These are phyloP conservation scores for Sporothrix phasma DNA, from an alignment of 2,329 filamentous ascomycete genomes.

Conservation along the genomic window DNA sequence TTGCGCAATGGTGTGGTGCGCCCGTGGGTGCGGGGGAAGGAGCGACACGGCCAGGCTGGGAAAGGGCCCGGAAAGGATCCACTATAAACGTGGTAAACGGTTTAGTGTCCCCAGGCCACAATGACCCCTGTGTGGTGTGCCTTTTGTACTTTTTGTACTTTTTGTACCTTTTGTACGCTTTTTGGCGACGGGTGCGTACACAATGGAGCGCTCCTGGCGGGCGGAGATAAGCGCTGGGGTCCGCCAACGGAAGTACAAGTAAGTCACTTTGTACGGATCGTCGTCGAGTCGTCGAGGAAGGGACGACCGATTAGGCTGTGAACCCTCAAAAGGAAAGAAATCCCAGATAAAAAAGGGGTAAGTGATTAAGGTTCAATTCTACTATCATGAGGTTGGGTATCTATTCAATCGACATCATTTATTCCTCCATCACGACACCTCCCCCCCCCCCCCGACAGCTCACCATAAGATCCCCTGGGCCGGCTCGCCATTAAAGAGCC, in stretches of 20 bases:
- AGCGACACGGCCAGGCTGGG: conserved; percentile 2
- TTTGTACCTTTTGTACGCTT: no score
- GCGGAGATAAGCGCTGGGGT: background rate
- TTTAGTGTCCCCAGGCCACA: conserved; percentile 5
- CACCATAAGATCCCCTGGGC: conserved; percentile 7
- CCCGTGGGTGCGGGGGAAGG: conserved; percentile 8
- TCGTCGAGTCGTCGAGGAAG: no score
- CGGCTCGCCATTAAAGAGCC: conserved; percentile 25
- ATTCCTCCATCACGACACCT: background rate
- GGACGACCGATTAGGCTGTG: no score
- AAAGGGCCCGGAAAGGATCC: background rate
- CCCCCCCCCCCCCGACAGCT: background rate
- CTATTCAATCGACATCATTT: background rate
- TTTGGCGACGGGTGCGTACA: background rate
- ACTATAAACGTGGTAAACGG: conserved; percentile 13
- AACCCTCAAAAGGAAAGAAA: no score
- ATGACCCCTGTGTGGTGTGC: conserved; percentile 1
- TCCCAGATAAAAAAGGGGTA: no score
- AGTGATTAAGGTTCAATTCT: no score
- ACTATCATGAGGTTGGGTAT: background rate
- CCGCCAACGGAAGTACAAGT: background rate
- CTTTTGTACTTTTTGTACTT: no score
- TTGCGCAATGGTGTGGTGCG: background rate
- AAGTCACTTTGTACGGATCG: no score
- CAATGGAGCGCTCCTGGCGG: background rate